phyloP scores from a whole-genome alignment of 176 grass and related monocot species.

The Oryza australiensis region DNA sequence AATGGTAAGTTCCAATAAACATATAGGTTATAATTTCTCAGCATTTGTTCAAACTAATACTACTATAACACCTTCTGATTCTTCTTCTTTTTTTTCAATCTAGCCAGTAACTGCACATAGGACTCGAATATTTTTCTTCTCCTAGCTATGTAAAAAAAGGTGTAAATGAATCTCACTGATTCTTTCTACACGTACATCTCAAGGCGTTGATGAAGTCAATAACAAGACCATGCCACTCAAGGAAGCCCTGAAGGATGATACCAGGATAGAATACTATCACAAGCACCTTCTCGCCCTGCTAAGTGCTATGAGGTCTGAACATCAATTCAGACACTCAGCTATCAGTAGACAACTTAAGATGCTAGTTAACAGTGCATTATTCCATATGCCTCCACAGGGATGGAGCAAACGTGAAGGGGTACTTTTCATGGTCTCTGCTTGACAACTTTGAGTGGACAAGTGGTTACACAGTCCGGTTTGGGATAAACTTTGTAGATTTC shows the following conservation, averaged over 20 bases:
- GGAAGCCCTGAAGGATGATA: constrained; percentile 52
- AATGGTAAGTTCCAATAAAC: constrained; percentile 34
- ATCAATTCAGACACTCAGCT: not conserved
- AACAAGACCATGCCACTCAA: constrained; percentile 40
- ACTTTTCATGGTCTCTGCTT: constrained; percentile 61
- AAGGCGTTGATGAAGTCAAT: constrained; percentile 43
- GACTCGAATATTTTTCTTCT: too few species aligned
- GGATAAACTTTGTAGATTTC: constrained; percentile 61
- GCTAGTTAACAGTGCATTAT: not conserved
- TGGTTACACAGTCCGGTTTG: constrained; percentile 60
- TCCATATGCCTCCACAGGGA: constrained; percentile 25
- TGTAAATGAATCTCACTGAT: not conserved
- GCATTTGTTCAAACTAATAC: too few species aligned
- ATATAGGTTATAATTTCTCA: not conserved
- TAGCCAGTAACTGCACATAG: too few species aligned
- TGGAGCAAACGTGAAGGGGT: constrained; percentile 64
- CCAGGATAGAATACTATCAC: constrained; percentile 56
- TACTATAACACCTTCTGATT: too few species aligned
- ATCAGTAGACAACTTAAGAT: not conserved
- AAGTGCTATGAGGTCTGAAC: constrained; percentile 55
- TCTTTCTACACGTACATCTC: not conserved
- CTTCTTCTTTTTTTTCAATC: not conserved
- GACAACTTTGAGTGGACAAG: constrained; percentile 60
- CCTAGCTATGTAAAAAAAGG: not conserved
- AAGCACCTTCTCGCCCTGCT: constrained; percentile 48